Conservation (phyloP, 495 filamentous ascomycete species). For the Polyplosphaeria fusca region DNA sequence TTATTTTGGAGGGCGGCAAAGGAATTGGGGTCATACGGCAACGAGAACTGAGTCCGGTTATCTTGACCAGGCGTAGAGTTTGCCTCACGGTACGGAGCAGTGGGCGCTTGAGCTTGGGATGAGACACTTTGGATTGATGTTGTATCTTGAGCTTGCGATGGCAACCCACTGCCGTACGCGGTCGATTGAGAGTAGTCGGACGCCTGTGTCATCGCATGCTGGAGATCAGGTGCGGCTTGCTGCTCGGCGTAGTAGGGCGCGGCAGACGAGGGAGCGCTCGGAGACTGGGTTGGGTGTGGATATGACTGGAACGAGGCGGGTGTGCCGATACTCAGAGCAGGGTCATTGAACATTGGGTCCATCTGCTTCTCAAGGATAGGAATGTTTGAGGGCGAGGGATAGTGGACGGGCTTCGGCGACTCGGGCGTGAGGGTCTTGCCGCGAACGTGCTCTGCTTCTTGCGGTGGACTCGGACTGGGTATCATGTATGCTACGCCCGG, state of each 20-base stretch:
- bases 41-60: conserved; percentile 27
- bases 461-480: conserved; percentile 56
- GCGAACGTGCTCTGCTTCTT: conserved; percentile 64
- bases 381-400: conserved; percentile 66
- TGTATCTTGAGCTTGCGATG: conserved; percentile 27
- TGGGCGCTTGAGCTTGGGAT: conserved; percentile 16
- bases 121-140: conserved; percentile 26
- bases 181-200: conserved; percentile 17
- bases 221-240: conserved; percentile 14
- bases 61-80: conserved; percentile 23
- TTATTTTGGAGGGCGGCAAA: conserved; percentile 21
- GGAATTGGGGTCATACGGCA: conserved; percentile 28
- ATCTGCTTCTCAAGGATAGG: conserved; percentile 70
- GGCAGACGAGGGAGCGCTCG: conserved; percentile 25
- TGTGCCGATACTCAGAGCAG: conserved; percentile 47
- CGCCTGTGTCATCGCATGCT: conserved; percentile 15
- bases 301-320: conserved; percentile 28
- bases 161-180: conserved; percentile 13
- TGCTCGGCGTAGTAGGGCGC: conserved; percentile 28
- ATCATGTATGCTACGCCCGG: conserved; percentile 53
- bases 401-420: conserved; percentile 67
- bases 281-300: conserved; percentile 26
- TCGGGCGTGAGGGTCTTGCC: conserved; percentile 69
- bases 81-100: conserved; percentile 28
- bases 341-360: conserved; percentile 67